A percentile compares a stretch with the other conserved stretches of the same genome.
These are phyloP conservation scores for Posidonia australis DNA, from an alignment of 106 monocot genomes.

Conservation along the genomic window DNA sequence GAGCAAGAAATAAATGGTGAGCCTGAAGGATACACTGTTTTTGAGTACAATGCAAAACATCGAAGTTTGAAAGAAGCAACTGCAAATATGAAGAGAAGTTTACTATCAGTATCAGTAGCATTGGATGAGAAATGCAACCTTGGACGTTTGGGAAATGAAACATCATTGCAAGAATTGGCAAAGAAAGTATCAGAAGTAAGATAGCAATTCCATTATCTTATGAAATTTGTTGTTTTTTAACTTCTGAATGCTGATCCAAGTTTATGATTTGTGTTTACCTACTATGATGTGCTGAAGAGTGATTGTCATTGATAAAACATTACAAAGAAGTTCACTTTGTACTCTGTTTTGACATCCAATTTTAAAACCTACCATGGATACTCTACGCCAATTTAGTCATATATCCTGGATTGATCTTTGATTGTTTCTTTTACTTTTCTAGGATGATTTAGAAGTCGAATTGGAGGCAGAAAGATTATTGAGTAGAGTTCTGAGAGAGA, in stretches of 20 bases:
- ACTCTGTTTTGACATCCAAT: no score
- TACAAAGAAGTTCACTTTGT: no score
- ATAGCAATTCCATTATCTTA: not conserved
- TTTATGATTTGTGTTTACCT: not conserved
- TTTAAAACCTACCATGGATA: no score
- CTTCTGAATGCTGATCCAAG: not conserved
- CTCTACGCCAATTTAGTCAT: not conserved
- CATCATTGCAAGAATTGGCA: conserved; percentile 20
- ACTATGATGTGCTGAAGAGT: not conserved
- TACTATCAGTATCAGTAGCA: conserved; percentile 20
- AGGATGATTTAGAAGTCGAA: conserved; percentile 50
- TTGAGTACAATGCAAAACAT: conserved; percentile 39
- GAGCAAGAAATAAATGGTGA: conserved; percentile 7
- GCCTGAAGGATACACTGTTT: conserved; percentile 22
- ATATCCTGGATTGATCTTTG: not conserved
- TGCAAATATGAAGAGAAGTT: conserved; percentile 43
- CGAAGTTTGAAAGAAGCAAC: conserved; percentile 50
- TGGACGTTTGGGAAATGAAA: conserved; percentile 15
- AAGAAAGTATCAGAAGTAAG: conserved; percentile 26
- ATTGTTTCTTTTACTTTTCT: conserved; percentile 1
- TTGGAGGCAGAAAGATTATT: conserved; percentile 58
- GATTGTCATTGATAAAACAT: no score
- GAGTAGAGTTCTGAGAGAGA: conserved; percentile 47
- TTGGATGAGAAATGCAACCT: conserved; percentile 40
- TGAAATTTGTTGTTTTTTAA: not conserved